Percentiles rank a stretch among this genome's conserved stretches.
phyloP scores from a whole-genome alignment of 2,329 filamentous ascomycete species.

The Xylariales sp. region DNA sequence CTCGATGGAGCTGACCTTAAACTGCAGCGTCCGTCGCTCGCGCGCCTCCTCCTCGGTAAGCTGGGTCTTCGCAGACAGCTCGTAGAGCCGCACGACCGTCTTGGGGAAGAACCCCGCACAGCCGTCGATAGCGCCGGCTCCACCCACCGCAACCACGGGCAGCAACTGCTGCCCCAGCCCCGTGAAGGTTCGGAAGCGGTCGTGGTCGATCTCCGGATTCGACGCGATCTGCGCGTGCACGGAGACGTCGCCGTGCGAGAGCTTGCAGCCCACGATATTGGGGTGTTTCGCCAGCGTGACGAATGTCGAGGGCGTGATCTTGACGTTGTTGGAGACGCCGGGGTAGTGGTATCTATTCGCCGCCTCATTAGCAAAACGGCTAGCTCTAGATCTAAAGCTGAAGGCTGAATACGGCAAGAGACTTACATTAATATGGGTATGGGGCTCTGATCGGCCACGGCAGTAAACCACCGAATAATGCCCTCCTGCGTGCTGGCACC shows the following conservation, averaged over 20 bases:
- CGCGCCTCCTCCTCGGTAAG: slow-evolving; percentile 54
- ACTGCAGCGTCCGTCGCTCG: slow-evolving; percentile 68
- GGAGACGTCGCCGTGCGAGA: slow-evolving; percentile 75
- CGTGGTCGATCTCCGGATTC: slow-evolving; percentile 68
- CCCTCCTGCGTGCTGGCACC: slow-evolving; percentile 65
- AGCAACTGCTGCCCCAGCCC: slow-evolving; percentile 74
- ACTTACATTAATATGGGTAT: slow-evolving; percentile 69
- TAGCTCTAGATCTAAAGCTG: background rate
- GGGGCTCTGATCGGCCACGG: slow-evolving; percentile 67
- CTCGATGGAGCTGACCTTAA: slow-evolving; percentile 69
- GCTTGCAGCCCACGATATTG: slow-evolving; percentile 77
- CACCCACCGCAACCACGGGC: slow-evolving; percentile 54
- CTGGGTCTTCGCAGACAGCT: slow-evolving; percentile 53
- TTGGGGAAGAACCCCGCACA: slow-evolving; percentile 68
- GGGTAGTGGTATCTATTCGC: slow-evolving; percentile 70
- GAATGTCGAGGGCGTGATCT: slow-evolving; percentile 68
- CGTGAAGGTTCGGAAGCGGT: slow-evolving; percentile 70
- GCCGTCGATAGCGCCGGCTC: slow-evolving; percentile 54
- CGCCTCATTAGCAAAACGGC: background rate
- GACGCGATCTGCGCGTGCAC: slow-evolving; percentile 70
- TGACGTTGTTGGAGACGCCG: slow-evolving; percentile 73
- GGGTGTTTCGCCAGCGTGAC: slow-evolving; percentile 67
- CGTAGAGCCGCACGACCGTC: slow-evolving; percentile 68
- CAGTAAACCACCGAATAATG: slow-evolving; percentile 67
- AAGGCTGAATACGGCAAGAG: background rate